Evolutionary conservation across 306 rosid genomes (phyloP).

Genomic region (Cicer bijugum): DNA sequence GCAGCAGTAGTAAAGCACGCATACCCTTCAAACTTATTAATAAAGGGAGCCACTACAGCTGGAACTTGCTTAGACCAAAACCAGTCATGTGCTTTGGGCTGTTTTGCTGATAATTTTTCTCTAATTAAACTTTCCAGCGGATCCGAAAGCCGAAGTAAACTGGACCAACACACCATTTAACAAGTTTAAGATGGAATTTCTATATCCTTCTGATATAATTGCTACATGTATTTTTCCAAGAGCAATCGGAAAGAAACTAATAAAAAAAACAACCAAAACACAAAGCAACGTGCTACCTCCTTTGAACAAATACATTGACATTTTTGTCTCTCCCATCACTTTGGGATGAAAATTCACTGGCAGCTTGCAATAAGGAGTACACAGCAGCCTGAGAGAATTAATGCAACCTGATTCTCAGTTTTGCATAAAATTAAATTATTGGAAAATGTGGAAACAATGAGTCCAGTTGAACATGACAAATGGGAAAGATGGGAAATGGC

Average conservation of each 20-base stretch:
- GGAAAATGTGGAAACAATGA: slow-evolving; percentile 21
- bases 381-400: slow-evolving; percentile 79
- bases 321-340: slow-evolving; percentile 75
- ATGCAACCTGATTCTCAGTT: slow-evolving; percentile 47
- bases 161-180: slow-evolving; percentile 54
- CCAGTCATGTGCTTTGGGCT: slow-evolving; percentile 89
- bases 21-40: slow-evolving; percentile 69
- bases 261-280: slow-evolving; percentile 18
- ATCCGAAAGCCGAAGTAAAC: slow-evolving; percentile 80
- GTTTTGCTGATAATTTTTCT: slow-evolving; percentile 80
- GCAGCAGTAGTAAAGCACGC: slow-evolving; percentile 67
- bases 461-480: slow-evolving; percentile 25
- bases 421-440: slow-evolving; percentile 19
- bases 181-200: slow-evolving; percentile 32
- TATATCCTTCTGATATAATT: slow-evolving; percentile 33
- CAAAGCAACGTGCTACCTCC: slow-evolving; percentile 64
- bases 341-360: slow-evolving; percentile 74
- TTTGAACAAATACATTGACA: slow-evolving; percentile 73
- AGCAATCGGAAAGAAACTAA: slow-evolving; percentile 35
- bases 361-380: slow-evolving; percentile 90
- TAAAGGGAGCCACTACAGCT: slow-evolving; percentile 68
- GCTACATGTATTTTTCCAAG: neutral
- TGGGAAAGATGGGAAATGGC: neutral
- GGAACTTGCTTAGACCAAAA: slow-evolving; percentile 92
- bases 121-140: slow-evolving; percentile 79